A percentile compares a stretch with the other conserved stretches of the same genome.
phyloP scores from a whole-genome alignment of 495 filamentous ascomycete species.

The Penicillium tannophilum region DNA sequence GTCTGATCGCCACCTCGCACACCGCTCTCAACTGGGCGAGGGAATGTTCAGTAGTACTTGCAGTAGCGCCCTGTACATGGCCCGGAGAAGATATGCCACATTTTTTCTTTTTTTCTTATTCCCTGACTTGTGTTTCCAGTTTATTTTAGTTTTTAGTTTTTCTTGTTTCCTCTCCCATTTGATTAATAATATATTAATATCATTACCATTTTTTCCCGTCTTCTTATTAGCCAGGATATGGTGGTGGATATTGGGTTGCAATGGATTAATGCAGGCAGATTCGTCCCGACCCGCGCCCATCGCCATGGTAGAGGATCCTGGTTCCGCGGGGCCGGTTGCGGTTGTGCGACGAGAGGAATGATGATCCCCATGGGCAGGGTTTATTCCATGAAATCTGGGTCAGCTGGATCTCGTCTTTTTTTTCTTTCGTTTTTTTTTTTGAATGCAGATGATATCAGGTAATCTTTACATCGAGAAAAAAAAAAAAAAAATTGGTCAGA shows the following conservation, averaged over 20 bases:
- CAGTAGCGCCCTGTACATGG: constrained; percentile 31
- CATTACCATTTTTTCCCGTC: background rate
- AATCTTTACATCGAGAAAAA: background rate
- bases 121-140: background rate
- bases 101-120: background rate
- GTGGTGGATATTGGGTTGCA: constrained; percentile 15
- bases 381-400: background rate
- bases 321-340: constrained; percentile 39
- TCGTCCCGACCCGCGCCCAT: constrained; percentile 37
- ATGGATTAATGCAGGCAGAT: constrained; percentile 12
- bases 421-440: background rate
- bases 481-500: too few species aligned
- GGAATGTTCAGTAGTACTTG: constrained; percentile 25
- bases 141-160: background rate
- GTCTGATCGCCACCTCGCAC: constrained; percentile 37
- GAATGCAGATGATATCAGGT: background rate
- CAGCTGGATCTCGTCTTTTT: background rate
- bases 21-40: constrained; percentile 22
- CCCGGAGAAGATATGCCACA: constrained; percentile 18
- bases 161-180: background rate
- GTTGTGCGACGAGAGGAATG: constrained; percentile 30
- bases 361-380: background rate
- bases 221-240: background rate
- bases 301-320: constrained; percentile 31
- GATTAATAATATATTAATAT: background rate